phyloP scores from a whole-genome alignment of 2,329 filamentous ascomycete genomes.

The Colletotrichum euphorbiae region DNA sequence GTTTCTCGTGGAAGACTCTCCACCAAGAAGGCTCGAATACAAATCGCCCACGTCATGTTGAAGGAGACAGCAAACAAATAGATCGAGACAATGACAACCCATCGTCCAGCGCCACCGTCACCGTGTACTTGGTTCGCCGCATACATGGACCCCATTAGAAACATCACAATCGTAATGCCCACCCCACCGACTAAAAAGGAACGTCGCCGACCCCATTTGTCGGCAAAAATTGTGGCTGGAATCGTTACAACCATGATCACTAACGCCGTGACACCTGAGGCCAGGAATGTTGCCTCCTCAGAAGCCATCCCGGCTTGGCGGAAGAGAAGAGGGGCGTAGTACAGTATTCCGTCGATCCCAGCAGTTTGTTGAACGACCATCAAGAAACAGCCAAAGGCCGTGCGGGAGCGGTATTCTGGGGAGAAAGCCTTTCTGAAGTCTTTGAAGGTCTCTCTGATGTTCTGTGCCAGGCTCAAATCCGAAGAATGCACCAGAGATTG shows the following conservation, averaged over 20 bases:
- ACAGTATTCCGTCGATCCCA: slow-evolving; percentile 71
- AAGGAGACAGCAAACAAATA: slow-evolving; percentile 61
- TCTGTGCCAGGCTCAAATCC: slow-evolving; percentile 46
- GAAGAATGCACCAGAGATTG: slow-evolving; percentile 42
- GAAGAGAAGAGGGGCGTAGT: slow-evolving; percentile 71
- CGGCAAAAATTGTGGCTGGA: slow-evolving; percentile 65
- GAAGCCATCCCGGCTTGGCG: slow-evolving; percentile 67
- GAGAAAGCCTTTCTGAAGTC: slow-evolving; percentile 44
- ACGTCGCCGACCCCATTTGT: slow-evolving; percentile 66
- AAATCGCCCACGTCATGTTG: slow-evolving; percentile 63
- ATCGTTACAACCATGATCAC: slow-evolving; percentile 67
- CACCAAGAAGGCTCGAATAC: slow-evolving; percentile 60
- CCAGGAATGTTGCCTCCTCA: slow-evolving; percentile 64
- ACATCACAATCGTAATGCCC: slow-evolving; percentile 61
- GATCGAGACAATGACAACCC: slow-evolving; percentile 63
- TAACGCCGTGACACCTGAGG: slow-evolving; percentile 68
- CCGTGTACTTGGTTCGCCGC: slow-evolving; percentile 54
- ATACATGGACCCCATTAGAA: slow-evolving; percentile 65
- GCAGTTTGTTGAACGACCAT: slow-evolving; percentile 66
- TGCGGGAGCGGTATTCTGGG: slow-evolving; percentile 55
- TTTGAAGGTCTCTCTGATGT: slow-evolving; percentile 44
- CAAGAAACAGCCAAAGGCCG: slow-evolving; percentile 67
- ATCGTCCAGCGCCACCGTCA: slow-evolving; percentile 53
- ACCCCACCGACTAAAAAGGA: slow-evolving; percentile 65
- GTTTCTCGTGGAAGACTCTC: slow-evolving; percentile 68